phyloP scores from a whole-genome alignment of 1,284 basidiomycete genomes.

The Malassezia brasiliensis region DNA sequence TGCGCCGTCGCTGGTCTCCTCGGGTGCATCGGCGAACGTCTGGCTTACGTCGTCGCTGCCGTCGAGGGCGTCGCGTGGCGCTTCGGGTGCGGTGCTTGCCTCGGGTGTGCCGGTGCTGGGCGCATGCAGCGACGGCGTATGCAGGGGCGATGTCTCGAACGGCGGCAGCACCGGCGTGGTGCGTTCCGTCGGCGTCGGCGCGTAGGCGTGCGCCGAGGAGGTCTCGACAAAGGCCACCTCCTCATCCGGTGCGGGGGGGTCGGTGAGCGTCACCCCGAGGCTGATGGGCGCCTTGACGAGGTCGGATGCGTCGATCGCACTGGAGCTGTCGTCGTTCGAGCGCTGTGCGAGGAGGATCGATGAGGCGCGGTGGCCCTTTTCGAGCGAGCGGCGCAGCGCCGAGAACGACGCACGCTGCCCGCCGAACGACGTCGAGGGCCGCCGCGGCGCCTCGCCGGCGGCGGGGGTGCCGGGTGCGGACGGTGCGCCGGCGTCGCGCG shows the following conservation, averaged over 20 bases:
- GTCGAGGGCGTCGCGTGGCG: too few relatives aligned
- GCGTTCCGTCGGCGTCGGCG: not conserved
- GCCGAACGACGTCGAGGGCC: not conserved
- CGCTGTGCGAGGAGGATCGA: not conserved
- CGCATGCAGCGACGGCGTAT: not conserved
- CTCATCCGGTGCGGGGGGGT: not conserved
- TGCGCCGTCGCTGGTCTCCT: too few relatives aligned
- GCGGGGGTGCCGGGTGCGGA: not conserved
- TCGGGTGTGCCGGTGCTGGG: not conserved
- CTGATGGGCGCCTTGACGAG: constrained; percentile 2
- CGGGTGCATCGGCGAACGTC: not conserved
- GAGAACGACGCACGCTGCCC: constrained; percentile 6
- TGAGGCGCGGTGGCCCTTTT: not conserved
- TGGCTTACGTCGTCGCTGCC: not conserved
- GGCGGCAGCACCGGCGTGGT: not conserved
- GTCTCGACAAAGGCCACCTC: not conserved
- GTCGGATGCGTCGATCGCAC: constrained; percentile 8
- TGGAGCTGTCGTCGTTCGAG: not conserved
- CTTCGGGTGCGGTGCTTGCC: too few relatives aligned
- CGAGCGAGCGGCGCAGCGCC: constrained; percentile 11
- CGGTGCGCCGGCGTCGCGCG: not conserved
- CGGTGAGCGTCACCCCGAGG: not conserved
- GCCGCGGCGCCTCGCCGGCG: not conserved
- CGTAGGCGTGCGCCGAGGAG: not conserved
- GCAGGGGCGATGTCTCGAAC: not conserved